A percentile compares a stretch with the other conserved stretches of the same genome.
Conservation (phyloP, 768 basidiomycete species). For the Calocybe gangraenosa region DNA sequence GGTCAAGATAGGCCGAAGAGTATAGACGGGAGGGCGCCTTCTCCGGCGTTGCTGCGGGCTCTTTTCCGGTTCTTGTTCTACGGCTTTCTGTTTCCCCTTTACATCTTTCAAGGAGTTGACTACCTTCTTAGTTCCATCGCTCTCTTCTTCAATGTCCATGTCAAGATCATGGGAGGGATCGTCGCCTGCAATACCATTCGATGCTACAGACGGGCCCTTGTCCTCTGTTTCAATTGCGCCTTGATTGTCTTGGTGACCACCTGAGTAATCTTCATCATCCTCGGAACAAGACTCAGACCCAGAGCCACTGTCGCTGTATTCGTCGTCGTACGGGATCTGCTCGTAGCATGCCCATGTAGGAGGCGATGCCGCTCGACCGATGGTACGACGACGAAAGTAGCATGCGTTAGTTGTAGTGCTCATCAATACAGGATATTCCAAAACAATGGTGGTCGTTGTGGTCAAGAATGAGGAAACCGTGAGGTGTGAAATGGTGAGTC, state of each 20-base stretch:
- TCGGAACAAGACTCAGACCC: slow-evolving; percentile 69
- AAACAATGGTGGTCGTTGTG: slow-evolving; percentile 1
- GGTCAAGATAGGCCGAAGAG: slow-evolving; percentile 78
- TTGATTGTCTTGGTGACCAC: slow-evolving; percentile 16
- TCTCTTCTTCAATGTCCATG: slow-evolving; percentile 48
- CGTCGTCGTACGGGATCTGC: slow-evolving; percentile 73
- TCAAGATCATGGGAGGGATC: slow-evolving; percentile 42
- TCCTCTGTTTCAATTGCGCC: slow-evolving; percentile 28
- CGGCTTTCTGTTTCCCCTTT: slow-evolving; percentile 79
- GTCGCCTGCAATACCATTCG: slow-evolving; percentile 25
- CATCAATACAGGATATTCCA: slow-evolving; percentile 23
- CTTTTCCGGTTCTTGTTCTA: slow-evolving; percentile 58
- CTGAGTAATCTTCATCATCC: slow-evolving; percentile 63
- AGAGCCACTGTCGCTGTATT: slow-evolving; percentile 55
- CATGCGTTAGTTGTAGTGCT: slow-evolving; percentile 35
- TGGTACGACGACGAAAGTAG: slow-evolving; percentile 65
- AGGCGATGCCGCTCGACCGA: slow-evolving; percentile 78
- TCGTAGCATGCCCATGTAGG: slow-evolving; percentile 91
- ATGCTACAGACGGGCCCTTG: slow-evolving; percentile 26
- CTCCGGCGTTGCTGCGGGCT: slow-evolving; percentile 45
- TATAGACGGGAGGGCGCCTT: slow-evolving; percentile 53
- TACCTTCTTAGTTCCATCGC: slow-evolving; percentile 31
- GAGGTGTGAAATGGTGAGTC: slow-evolving; percentile 11
- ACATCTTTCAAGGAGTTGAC: slow-evolving; percentile 51
- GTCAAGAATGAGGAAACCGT: slow-evolving; percentile 10